Percentiles rank a stretch among this genome's conserved stretches.
Evolutionary conservation across 192 early-diverging fungal species (phyloP).

Genomic region (Backusella mclennaniae): DNA sequence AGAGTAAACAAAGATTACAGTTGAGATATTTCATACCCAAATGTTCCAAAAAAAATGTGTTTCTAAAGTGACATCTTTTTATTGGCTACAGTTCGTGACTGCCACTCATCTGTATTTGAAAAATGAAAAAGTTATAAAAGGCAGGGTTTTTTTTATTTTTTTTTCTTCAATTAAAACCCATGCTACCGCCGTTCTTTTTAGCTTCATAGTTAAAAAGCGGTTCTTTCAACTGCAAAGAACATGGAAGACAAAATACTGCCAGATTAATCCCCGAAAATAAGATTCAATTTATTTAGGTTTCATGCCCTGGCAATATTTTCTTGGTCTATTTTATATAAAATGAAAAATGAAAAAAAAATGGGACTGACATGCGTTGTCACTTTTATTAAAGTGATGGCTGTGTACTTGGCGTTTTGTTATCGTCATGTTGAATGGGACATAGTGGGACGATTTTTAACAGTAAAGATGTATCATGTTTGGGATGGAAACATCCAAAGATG

Average conservation of each 20-base stretch:
- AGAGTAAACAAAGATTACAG: no score
- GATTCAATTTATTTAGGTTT: conserved; percentile 15
- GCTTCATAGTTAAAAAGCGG: conserved; percentile 6
- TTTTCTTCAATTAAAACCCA: background rate
- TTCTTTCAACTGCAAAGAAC: conserved; percentile 10
- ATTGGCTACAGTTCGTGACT: background rate
- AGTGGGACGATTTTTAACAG: no score
- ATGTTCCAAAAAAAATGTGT: no score
- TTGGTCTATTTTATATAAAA: background rate
- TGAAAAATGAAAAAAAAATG: background rate
- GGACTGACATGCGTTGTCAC: no score
- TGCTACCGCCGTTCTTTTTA: conserved; percentile 18
- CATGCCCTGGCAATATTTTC: conserved; percentile 11
- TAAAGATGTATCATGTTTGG: no score
- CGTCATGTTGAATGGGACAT: no score
- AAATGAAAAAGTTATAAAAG: background rate
- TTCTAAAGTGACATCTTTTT: background rate
- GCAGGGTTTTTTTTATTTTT: background rate
- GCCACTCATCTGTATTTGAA: background rate
- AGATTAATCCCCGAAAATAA: conserved; percentile 15
- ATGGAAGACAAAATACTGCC: conserved; percentile 4
- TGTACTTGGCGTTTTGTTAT: no score
- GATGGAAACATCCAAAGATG: no score
- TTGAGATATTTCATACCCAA: no score
- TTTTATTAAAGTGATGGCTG: no score